phyloP scores from a whole-genome alignment of 805 yeast species.

The Metschnikowia proteae region DNA sequence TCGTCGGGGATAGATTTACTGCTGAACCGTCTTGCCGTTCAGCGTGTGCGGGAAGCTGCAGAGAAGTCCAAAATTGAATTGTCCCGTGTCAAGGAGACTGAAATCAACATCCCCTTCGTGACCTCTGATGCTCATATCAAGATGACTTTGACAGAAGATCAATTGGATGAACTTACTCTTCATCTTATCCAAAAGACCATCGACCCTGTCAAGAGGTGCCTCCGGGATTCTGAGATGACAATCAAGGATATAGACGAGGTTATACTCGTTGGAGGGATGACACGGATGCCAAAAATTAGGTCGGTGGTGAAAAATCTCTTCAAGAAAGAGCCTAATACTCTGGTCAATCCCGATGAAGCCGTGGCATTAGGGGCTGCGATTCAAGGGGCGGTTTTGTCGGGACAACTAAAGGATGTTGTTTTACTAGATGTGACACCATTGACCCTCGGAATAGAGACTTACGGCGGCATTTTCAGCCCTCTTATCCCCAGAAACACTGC shows the following conservation, averaged over 20 bases:
- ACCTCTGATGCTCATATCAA: constrained; percentile 59
- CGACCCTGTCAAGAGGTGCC: constrained; percentile 69
- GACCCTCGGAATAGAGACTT: constrained; percentile 67
- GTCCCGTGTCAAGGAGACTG: constrained; percentile 59
- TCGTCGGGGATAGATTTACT: constrained; percentile 51
- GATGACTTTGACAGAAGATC: constrained; percentile 56
- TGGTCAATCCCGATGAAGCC: constrained; percentile 69
- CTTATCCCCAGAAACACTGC: constrained; percentile 74
- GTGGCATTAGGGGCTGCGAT: constrained; percentile 31
- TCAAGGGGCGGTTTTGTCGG: constrained; percentile 28
- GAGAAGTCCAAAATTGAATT: constrained; percentile 74
- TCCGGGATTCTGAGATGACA: constrained; percentile 68
- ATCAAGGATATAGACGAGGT: constrained; percentile 69
- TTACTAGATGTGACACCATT: constrained; percentile 28
- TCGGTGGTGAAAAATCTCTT: constrained; percentile 57
- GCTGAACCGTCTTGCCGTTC: constrained; percentile 55
- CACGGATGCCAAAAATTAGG: constrained; percentile 80
- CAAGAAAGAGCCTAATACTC: constrained; percentile 61
- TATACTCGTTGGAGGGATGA: constrained; percentile 84
- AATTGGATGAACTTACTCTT: constrained; percentile 63
- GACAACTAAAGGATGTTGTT: constrained; percentile 26
- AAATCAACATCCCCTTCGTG: constrained; percentile 67
- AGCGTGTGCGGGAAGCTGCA: constrained; percentile 75
- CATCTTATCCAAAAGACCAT: constrained; percentile 65
- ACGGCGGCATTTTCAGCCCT: constrained; percentile 80